Evolutionary conservation across 2,329 filamentous ascomycete species (phyloP), one percentile per base, ranked within the genome.

Genomic region (Elsinoe batatas): DNA sequence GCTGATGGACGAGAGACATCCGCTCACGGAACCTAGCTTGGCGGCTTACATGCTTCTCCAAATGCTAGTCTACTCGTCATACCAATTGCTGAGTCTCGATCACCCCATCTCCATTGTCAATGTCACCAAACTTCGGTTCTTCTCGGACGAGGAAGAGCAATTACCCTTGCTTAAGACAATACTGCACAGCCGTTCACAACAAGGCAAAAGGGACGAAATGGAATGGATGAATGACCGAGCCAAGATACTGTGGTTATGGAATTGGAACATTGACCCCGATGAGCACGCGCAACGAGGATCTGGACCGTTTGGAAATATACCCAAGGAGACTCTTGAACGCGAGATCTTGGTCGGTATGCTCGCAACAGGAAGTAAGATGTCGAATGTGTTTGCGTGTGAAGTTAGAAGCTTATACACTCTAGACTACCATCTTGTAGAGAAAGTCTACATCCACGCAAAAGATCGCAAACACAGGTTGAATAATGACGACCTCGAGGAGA

Each of bases 201-300:
- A 60, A 11, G 64, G 63, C 26, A 81, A 78, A 58, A 77, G 76
- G 35, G 82, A 87, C 54, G 83, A 87, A 58, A 75, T 75, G 33
- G 81, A 79, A 58, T 87, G 84, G 84, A 71, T 76, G 22, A 74
- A 72, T 54, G 76, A 79, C 11, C 77, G 86, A 57, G 78, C 78
- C 40, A 82, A 84, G 62, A 68, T 91, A 7, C 66, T 89, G 3
- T 91, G 87, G 87, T 74, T 91, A 30, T 81, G 83, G 64, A 78
- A 79, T 63, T 91, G 87, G 87, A 83, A 83, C 33, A 75, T 76
- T 20, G 74, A 79, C 58, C 70, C 60, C 12, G 65, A 71, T 49
- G 69, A 70, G 33, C 40, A 61, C 22, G 69, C 57, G 35, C 61
- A 67, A 20, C 65, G 64, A 17, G 72, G 70, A 22, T 71, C 71